These are phyloP conservation scores for Physaria fendleri DNA, from an alignment of 345 rosid species.

Conservation along the genomic window DNA sequence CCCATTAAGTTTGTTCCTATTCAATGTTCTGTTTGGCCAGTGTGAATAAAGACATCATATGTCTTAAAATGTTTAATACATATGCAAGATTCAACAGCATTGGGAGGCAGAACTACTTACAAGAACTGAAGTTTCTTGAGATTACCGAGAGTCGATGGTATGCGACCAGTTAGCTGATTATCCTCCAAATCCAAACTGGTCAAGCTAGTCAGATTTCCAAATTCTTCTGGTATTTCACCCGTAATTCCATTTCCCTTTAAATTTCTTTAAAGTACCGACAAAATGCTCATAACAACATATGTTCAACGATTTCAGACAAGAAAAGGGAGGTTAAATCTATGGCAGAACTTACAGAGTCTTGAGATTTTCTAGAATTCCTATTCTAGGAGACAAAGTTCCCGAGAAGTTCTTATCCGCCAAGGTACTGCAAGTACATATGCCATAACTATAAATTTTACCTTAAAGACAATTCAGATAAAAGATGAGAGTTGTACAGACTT, in stretches of 20 bases:
- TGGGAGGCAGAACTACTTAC: slow-evolving; percentile 44
- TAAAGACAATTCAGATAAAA: neutral
- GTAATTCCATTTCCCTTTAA: slow-evolving; percentile 82
- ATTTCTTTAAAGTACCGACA: slow-evolving; percentile 42
- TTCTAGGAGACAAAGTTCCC: slow-evolving; percentile 62
- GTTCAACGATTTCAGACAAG: neutral
- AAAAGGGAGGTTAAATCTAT: neutral
- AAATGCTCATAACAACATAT: slow-evolving; percentile 4
- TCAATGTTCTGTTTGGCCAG: slow-evolving; percentile 56
- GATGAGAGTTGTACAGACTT: slow-evolving; percentile 23
- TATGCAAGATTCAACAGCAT: slow-evolving; percentile 4
- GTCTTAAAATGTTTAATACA: neutral
- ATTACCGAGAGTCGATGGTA: slow-evolving; percentile 77
- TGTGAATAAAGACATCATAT: slow-evolving; percentile 4
- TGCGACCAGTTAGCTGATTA: slow-evolving; percentile 66
- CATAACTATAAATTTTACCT: neutral
- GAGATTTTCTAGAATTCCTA: slow-evolving; percentile 59
- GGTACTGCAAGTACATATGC: slow-evolving; percentile 45
- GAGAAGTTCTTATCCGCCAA: slow-evolving; percentile 75
- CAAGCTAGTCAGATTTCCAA: slow-evolving; percentile 78
- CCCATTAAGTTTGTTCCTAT: slow-evolving; percentile 81
- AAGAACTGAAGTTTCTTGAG: slow-evolving; percentile 87
- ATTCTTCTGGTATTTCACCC: slow-evolving; percentile 80
- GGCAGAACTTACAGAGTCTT: slow-evolving; percentile 64
- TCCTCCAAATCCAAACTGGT: slow-evolving; percentile 84